Evolutionary conservation across 2,329 filamentous ascomycete species (phyloP), one percentile per base, ranked within the genome.

Genomic region (Diatrype stigma): DNA sequence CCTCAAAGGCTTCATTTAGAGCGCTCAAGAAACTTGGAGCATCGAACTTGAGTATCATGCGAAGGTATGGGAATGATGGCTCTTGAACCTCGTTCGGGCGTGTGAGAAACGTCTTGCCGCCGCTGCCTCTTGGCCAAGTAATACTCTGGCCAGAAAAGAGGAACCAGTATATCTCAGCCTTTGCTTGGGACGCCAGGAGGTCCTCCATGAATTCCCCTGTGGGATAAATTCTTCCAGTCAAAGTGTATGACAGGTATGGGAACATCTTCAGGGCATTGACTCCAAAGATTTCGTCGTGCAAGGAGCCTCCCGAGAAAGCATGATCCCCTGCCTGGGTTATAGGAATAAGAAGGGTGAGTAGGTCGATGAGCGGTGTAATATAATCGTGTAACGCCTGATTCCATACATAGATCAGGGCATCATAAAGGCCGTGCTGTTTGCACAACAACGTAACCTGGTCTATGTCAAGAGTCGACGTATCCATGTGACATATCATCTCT

Each of bases 351-450:
- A 96, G 75, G 14, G 81, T 74, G 46, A 96, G 74, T 2, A 99
- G 79, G 54, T 96, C 91, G 59, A 90, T 86, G 51, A 97, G 76
- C 1, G 94, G 93, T 2, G 92, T 95, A 55, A 96, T 85, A 62
- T 95, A 96, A 68, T 99, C 95, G 55, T 78, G 76, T 26, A 99
- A 75, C 2, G 90, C 91, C 67, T 90, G 87, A 54, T 96, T 97
- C 94, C 94, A 99, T 50, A 99, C 89, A 66, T 97, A 96, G 42
- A 95, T 91, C 51, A 96, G 81, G 2, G 94, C 95, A 69, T 99
- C 95, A 64, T 96, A 99, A 3, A 99, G 79, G 57, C 87, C 84
- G 67, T 97, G 86, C 65, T 93, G 87, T 67, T 94, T 96, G 77
- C 94, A 99, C 22, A 99, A 76, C 12, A 81, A 80, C 0, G 93